Evolutionary conservation across 2,329 filamentous ascomycete genomes (phyloP), one percentile per base, ranked within the genome.

Genomic region (Exophiala mesophila): DNA sequence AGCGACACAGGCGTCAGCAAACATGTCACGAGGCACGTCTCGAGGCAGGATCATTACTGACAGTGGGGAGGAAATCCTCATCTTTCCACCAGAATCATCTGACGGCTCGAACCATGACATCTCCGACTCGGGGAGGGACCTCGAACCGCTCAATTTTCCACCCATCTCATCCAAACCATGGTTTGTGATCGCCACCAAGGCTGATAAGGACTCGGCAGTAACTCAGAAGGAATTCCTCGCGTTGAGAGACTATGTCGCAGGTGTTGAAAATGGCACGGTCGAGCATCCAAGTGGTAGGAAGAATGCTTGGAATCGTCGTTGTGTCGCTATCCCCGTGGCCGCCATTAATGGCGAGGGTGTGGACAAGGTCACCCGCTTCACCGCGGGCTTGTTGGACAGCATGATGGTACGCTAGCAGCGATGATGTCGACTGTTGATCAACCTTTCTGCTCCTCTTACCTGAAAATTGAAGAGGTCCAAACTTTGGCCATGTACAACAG

Each of bases 161-260:
- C 79, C 83, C 29, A 94, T 97, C 53, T 85, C 85, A n/a, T 78
- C 78, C 23, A 98, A 98, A 68, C 89, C 92, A 1, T 98, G 92
- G 92, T 92, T 94, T 2, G 90, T 98, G 3, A 90, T 98, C 19
- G 92, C 92, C 17, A 76, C 78, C 59, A 98, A 98, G 66, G 84
- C 98, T 15, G 82, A 96, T 63, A 92, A 88, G 59, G 36, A 44
- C 9, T 76, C 76, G 3, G 20, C 18, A 4, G 36, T 44, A n/a
- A 94, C 92, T 2, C 77, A 88, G 61, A 76, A 80, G 17, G 94
- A 92, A 59, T 98, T 87, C 61, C 65, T 63, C 24, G 65, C 68
- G 38, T 68, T 98, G 54, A 80, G 80, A 53, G 65, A 67, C 6
- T 95, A 96, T 63, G 66, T 98, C 3, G 71, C 76, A 3, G 69